Percentiles rank a stretch among this genome's conserved stretches.
Conservation (phyloP, 2,329 filamentous ascomycete species). For the Aspergillus sp. region DNA sequence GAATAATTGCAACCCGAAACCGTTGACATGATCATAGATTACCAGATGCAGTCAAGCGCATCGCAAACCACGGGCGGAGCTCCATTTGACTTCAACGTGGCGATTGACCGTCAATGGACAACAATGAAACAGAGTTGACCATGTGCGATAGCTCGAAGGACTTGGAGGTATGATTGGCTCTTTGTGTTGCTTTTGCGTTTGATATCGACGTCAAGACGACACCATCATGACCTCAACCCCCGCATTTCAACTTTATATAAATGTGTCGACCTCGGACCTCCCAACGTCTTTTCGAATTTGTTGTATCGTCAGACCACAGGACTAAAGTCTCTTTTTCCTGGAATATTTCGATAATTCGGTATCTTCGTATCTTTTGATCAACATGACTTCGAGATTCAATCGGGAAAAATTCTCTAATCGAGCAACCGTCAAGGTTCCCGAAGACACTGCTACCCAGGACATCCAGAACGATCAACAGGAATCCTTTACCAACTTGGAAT, state of each 20-base stretch:
- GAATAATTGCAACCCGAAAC: neutral
- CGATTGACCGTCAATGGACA: neutral
- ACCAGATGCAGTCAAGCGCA: neutral
- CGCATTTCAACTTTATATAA: neutral
- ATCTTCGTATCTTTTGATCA: neutral
- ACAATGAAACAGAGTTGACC: neutral
- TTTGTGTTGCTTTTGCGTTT: neutral
- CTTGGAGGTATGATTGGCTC: neutral
- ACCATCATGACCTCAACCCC: conserved; percentile 12
- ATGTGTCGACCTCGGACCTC: no score
- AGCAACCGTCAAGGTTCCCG: conserved; percentile 45
- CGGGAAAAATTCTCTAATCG: conserved; percentile 44
- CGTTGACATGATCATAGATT: neutral
- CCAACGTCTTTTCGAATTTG: no score
- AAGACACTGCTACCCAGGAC: conserved; percentile 40
- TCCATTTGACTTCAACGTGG: neutral
- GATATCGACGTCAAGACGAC: conserved; percentile 3
- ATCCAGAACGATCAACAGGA: conserved; percentile 31
- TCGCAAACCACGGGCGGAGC: neutral
- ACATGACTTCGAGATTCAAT: conserved; percentile 29
- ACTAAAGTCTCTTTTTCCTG: neutral
- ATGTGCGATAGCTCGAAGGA: neutral
- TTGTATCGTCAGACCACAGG: neutral
- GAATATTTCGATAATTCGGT: neutral
- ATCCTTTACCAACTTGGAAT: conserved; percentile 31